These are phyloP conservation scores for Trametes sp. DNA, from an alignment of 1,284 basidiomycete species.

Conservation along the genomic window DNA sequence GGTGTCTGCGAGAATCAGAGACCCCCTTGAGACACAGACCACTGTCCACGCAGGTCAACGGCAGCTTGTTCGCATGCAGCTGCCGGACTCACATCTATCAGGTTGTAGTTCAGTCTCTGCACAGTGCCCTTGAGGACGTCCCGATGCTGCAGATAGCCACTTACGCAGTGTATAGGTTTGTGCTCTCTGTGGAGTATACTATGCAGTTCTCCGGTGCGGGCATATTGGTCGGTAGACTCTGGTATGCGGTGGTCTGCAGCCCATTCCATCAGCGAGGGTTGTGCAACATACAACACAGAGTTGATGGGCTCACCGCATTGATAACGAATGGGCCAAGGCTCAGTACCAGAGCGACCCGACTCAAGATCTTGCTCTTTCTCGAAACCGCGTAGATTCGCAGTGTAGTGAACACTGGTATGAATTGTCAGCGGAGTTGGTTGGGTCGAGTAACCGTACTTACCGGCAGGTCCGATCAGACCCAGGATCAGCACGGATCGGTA, in stretches of 20 bases:
- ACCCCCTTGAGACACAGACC: background rate
- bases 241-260: background rate
- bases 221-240: background rate
- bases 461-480: background rate
- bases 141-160: background rate
- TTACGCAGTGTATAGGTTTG: background rate
- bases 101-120: background rate
- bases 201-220: background rate
- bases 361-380: background rate
- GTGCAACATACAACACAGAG: background rate
- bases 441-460: background rate
- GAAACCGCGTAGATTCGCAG: background rate
- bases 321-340: background rate
- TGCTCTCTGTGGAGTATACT: background rate
- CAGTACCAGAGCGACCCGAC: background rate
- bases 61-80: background rate
- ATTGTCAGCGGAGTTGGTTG: background rate
- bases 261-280: background rate
- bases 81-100: background rate
- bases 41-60: background rate
- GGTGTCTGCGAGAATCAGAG: background rate
- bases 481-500: background rate
- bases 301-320: background rate
- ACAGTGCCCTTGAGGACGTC: background rate
- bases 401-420: background rate